Conservation (phyloP, 2,329 filamentous ascomycete genomes). For the Pestalotiopsis sp. region DNA sequence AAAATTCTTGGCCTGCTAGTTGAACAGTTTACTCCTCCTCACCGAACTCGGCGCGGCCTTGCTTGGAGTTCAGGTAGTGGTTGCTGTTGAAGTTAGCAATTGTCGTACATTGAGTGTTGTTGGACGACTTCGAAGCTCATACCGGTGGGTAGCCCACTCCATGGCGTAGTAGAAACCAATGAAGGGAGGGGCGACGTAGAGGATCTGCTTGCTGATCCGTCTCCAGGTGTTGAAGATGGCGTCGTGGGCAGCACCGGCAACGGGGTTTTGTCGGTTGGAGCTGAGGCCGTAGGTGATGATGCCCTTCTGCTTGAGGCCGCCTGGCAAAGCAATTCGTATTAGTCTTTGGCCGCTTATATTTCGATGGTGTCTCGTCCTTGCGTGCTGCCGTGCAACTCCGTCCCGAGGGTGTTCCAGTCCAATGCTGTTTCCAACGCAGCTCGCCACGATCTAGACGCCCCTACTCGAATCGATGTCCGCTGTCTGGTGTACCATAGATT, state of each 20-base stretch:
- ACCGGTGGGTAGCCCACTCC: conserved; percentile 91
- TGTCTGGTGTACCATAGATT: conserved; percentile 16
- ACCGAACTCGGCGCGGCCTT: conserved; percentile 14
- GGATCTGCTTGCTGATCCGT: conserved; percentile 78
- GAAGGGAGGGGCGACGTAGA: conserved; percentile 83
- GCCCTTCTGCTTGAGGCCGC: conserved; percentile 63
- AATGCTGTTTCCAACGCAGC: background rate
- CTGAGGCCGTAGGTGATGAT: conserved; percentile 74
- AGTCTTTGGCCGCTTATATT: background rate
- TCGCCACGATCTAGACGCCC: background rate
- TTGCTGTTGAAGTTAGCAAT: conserved; percentile 5
- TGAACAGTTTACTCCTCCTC: conserved; percentile 11
- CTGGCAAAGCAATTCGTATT: conserved; percentile 31
- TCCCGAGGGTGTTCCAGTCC: background rate
- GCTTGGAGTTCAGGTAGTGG: conserved; percentile 18
- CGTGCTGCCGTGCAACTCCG: background rate
- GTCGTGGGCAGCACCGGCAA: conserved; percentile 74
- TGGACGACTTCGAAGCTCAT: conserved; percentile 59
- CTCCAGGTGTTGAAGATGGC: conserved; percentile 95
- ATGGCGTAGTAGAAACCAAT: conserved; percentile 77
- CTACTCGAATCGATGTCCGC: background rate
- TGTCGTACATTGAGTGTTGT: background rate
- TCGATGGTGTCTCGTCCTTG: background rate
- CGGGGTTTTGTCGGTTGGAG: conserved; percentile 83
- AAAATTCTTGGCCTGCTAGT: background rate